Percentiles rank a stretch among this genome's conserved stretches.
phyloP scores from a whole-genome alignment of 192 early-diverging fungal species.

The Phycomyces nitens region DNA sequence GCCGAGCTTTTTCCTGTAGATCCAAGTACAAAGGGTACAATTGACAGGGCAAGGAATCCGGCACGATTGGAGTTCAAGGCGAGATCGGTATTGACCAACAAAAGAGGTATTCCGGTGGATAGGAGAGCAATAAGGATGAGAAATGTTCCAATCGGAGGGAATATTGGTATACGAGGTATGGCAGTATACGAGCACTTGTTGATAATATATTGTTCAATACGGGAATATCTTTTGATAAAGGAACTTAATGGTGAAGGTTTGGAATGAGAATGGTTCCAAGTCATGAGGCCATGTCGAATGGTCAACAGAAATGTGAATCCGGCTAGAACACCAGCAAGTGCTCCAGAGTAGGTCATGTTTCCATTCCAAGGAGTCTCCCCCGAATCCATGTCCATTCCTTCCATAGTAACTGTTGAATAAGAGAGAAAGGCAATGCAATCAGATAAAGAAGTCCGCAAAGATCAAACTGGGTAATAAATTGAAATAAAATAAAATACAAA shows the following conservation, averaged over 20 bases:
- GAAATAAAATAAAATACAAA: no score
- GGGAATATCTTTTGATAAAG: background rate
- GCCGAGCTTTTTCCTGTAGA: constrained; percentile 50
- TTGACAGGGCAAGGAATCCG: constrained; percentile 41
- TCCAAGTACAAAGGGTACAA: constrained; percentile 48
- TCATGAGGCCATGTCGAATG: constrained; percentile 3
- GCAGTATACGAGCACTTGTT: constrained; percentile 43
- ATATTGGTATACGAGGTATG: constrained; percentile 23
- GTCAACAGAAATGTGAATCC: constrained; percentile 13
- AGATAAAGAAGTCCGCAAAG: no score
- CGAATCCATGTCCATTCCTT: constrained; percentile 15
- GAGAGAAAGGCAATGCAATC: no score
- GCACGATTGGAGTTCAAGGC: constrained; percentile 47
- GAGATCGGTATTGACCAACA: constrained; percentile 36
- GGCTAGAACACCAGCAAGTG: constrained; percentile 14
- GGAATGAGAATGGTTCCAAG: background rate
- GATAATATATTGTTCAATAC: constrained; percentile 30
- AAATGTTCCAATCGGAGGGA: constrained; percentile 40
- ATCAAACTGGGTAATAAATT: no score
- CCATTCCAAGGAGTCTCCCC: constrained; percentile 15
- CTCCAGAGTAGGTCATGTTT: constrained; percentile 6
- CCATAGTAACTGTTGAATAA: constrained; percentile 1
- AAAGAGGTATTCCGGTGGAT: constrained; percentile 29
- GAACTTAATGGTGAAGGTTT: background rate
- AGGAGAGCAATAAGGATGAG: constrained; percentile 33